Evolutionary conservation across 2,329 filamentous ascomycete genomes (phyloP), one percentile per base, ranked within the genome.

Genomic region (Pseudopithomyces chartarum): DNA sequence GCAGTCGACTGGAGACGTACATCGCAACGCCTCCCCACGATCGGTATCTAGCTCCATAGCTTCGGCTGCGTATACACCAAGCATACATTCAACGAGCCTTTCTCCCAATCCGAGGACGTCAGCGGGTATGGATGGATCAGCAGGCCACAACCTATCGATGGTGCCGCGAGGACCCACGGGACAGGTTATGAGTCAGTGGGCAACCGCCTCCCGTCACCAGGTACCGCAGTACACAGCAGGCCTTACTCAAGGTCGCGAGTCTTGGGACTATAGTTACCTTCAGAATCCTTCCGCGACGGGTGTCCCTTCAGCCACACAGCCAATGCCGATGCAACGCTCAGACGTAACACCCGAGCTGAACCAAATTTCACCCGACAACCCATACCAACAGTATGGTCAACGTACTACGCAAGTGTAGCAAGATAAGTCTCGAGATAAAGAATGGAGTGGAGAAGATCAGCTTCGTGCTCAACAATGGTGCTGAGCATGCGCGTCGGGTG

Each of bases 11-110:
- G 75, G 79, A 39, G 81, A 84, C 48, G 75, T 76, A 49, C 77
- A 79, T 59, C 80, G 77, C 57, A 77, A 79, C 44, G 71, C 74
- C 13, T 84, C 81, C 44, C 81, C 81, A 6, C 80, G 78, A 63
- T 83, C 81, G 40, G 73, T 78, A 20, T 59, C 79, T 17, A 79
- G 79, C 49, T 78, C 79, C 38, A 74, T 75, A 38, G 74, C 76
- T 15, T 75, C 80, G 12, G 77, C 71, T 55, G 72, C 71, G 38
- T 84, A 83, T 65, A 74, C 75, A 46, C 65, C 75, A 15, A 73
- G 68, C 56, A 70, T 82, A 59, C 71, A 74, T 40, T 76, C 78
- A 4, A 75, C 79, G 17, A 74, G 74, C 34, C 76, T 81, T 49
- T 80, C 80, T n/a, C 76, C 81, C 17, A 75, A 78, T 46, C 64